Evolutionary conservation across 768 basidiomycete genomes (phyloP).

Genomic region (Phaffia tasmanica): DNA sequence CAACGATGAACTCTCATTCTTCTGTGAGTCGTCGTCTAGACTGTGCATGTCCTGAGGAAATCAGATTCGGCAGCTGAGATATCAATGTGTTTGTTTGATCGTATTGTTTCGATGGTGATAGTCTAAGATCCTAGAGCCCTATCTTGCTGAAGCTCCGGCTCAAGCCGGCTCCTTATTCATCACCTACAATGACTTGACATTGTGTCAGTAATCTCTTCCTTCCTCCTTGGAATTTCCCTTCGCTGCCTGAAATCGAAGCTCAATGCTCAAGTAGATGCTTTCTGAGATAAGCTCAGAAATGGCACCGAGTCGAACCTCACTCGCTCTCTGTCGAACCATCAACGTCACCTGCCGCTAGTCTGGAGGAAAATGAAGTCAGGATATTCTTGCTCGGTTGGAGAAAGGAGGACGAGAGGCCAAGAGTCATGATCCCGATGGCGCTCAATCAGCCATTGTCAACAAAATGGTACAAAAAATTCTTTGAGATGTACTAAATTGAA

Average conservation of each 20-base stretch:
- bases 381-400: conserved; percentile 12
- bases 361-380: background rate
- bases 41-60: too few relatives aligned
- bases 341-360: background rate
- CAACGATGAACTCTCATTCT: too few relatives aligned
- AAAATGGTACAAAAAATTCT: conserved; percentile 6
- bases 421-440: conserved; percentile 20
- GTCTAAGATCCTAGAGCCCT: conserved; percentile 9
- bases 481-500: background rate
- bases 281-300: conserved; percentile 20
- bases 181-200: conserved; percentile 23
- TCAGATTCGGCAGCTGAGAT: too few relatives aligned
- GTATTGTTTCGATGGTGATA: background rate
- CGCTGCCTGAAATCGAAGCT: background rate
- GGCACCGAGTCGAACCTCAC: conserved; percentile 13
- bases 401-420: conserved; percentile 11
- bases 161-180: conserved; percentile 18
- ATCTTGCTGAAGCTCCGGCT: background rate
- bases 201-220: conserved; percentile 8
- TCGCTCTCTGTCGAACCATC: background rate
- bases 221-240: background rate
- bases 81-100: too few relatives aligned
- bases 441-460: conserved; percentile 11
- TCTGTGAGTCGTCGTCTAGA: too few relatives aligned
- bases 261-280: background rate